A percentile compares a stretch with the other conserved stretches of the same genome.
Conservation (phyloP, 352 stramenopile genomes). For the Blastocystis hominis region DNA sequence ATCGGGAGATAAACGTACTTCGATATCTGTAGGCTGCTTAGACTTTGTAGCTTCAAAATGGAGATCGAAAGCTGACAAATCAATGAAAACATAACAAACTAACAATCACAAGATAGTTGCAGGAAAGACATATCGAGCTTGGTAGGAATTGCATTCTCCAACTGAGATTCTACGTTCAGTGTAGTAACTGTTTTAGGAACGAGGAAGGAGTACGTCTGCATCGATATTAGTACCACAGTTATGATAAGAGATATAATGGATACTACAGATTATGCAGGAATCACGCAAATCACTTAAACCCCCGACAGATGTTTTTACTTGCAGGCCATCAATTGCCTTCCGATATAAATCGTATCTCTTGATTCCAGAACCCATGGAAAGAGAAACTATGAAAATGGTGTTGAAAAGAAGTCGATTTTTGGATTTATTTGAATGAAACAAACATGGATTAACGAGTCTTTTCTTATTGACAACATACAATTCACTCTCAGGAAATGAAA, state of each 20-base stretch:
- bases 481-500: too few relatives aligned
- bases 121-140: not conserved
- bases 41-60: not conserved
- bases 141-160: not conserved
- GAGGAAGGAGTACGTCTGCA: not conserved
- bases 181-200: not conserved
- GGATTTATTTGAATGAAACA: not conserved
- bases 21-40: not conserved
- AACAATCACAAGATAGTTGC: not conserved
- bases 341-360: conserved; percentile 13
- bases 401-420: not conserved
- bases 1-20: not conserved
- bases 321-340: not conserved
- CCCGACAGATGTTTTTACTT: not conserved
- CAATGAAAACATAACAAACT: not conserved
- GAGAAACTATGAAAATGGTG: not conserved
- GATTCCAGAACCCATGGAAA: not conserved
- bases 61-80: not conserved
- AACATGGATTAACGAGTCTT: not conserved
- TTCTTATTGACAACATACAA: not conserved
- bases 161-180: not conserved
- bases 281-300: not conserved
- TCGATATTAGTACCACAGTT: not conserved
- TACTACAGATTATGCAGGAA: not conserved
- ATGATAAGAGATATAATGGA: not conserved